phyloP scores from a whole-genome alignment of 805 yeast species.

The Pichia exigua region DNA sequence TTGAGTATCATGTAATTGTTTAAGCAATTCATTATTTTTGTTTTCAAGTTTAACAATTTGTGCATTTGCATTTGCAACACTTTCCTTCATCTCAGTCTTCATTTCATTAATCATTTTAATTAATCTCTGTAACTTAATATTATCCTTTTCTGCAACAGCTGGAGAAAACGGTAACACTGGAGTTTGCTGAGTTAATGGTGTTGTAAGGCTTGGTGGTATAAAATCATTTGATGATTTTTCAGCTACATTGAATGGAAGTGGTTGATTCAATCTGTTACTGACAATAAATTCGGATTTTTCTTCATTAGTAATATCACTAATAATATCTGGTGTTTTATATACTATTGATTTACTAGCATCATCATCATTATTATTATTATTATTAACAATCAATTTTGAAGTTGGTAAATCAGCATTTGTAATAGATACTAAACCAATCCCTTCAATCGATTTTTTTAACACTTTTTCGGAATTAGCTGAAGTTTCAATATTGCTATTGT shows the following conservation, averaged over 20 bases:
- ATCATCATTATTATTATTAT: neutral
- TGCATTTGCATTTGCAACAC: slow-evolving; percentile 50
- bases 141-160: slow-evolving; percentile 13
- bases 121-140: slow-evolving; percentile 17
- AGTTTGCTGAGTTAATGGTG: neutral
- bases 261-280: neutral
- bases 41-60: slow-evolving; percentile 42
- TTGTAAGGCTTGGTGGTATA: neutral
- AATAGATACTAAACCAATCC: no score
- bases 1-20: slow-evolving; percentile 3
- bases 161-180: slow-evolving; percentile 14
- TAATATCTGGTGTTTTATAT: slow-evolving; percentile 7
- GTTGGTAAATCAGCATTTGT: neutral
- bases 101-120: slow-evolving; percentile 25
- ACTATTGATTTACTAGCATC: neutral
- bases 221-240: neutral
- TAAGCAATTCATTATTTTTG: slow-evolving; percentile 19
- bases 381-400: neutral
- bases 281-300: neutral
- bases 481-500: neutral
- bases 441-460: neutral
- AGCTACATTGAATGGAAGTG: neutral
- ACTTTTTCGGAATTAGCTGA: neutral
- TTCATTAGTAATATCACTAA: neutral
- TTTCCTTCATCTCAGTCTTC: slow-evolving; percentile 37